phyloP scores from a whole-genome alignment of 139 green algal genomes.

The Picochlorum sp. region DNA sequence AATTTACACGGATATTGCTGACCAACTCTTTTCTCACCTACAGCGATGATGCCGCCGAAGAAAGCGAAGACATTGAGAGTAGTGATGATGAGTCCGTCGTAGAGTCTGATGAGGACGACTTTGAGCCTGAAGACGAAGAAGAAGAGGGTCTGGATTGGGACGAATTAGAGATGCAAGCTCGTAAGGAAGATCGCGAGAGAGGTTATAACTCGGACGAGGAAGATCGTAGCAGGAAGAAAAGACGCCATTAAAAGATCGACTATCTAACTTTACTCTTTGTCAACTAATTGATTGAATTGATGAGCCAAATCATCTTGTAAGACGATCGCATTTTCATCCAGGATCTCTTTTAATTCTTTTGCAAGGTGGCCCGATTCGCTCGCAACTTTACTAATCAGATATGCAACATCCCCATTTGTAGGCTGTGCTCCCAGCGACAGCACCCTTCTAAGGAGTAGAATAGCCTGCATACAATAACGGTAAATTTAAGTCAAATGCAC shows the following conservation, averaged over 20 bases:
- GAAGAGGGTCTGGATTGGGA: slow-evolving; percentile 70
- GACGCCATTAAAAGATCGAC: not conserved
- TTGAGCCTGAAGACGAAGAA: slow-evolving; percentile 55
- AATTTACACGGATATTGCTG: not conserved
- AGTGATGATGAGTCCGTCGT: slow-evolving; percentile 24
- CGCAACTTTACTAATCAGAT: not conserved
- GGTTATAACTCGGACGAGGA: slow-evolving; percentile 14
- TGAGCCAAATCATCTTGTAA: not conserved
- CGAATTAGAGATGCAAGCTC: slow-evolving; percentile 76
- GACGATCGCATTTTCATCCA: not conserved
- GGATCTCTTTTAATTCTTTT: not conserved
- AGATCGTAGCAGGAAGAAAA: slow-evolving; percentile 5
- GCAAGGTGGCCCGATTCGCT: not conserved
- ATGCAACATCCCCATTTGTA: not conserved
- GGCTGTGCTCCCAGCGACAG: slow-evolving; percentile 1
- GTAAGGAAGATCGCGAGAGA: slow-evolving; percentile 18
- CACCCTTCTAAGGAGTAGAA: slow-evolving; percentile 1
- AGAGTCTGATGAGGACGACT: slow-evolving; percentile 40
- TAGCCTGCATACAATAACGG: not conserved
- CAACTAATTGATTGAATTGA: not conserved
- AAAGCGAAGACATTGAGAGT: slow-evolving; percentile 27
- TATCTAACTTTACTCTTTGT: not conserved
- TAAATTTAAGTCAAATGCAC: no score
- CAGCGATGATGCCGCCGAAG: slow-evolving; percentile 45
- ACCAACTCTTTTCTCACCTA: not conserved